Percentiles rank a stretch among this genome's conserved stretches.
phyloP scores from a whole-genome alignment of 495 filamentous ascomycete genomes.

The Lepraria neglecta region DNA sequence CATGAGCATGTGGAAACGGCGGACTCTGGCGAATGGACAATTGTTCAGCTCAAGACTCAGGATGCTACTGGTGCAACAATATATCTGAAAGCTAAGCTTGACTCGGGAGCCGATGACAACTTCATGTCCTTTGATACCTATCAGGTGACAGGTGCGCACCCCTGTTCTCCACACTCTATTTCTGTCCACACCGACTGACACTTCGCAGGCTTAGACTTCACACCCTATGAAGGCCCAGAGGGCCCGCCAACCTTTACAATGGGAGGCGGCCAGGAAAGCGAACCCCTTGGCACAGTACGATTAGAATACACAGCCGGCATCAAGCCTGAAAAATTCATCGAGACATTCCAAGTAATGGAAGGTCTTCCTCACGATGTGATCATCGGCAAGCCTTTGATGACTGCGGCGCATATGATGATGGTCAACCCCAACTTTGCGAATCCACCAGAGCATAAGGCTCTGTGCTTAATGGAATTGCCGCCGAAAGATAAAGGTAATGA shows the following conservation, averaged over 20 bases:
- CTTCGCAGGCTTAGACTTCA: conserved; percentile 8
- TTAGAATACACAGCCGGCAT: conserved; percentile 10
- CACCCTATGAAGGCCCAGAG: conserved; percentile 8
- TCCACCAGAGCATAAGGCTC: conserved; percentile 2
- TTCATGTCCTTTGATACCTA: conserved; percentile 13
- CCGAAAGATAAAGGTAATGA: conserved; percentile 12
- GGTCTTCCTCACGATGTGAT: conserved; percentile 10
- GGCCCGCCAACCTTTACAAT: conserved; percentile 8
- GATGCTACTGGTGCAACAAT: conserved; percentile 5
- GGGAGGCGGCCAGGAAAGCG: conserved; percentile 2
- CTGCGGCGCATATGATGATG: conserved; percentile 15
- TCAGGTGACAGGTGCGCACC: background rate
- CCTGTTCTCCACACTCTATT: no score
- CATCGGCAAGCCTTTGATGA: conserved; percentile 7
- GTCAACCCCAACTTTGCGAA: conserved; percentile 11
- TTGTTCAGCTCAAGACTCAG: conserved; percentile 9
- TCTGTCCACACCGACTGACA: background rate
- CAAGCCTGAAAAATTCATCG: conserved; percentile 4
- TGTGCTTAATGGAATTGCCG: conserved; percentile 8
- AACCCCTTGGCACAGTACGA: conserved; percentile 3
- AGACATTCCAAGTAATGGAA: conserved; percentile 10
- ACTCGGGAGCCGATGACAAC: conserved; percentile 14
- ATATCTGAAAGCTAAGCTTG: conserved; percentile 14
- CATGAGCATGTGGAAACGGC: conserved; percentile 14
- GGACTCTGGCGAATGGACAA: conserved; percentile 11